These are phyloP conservation scores for Zychaea mexicana DNA, from an alignment of 371 early-diverging fungal genomes.

Conservation along the genomic window DNA sequence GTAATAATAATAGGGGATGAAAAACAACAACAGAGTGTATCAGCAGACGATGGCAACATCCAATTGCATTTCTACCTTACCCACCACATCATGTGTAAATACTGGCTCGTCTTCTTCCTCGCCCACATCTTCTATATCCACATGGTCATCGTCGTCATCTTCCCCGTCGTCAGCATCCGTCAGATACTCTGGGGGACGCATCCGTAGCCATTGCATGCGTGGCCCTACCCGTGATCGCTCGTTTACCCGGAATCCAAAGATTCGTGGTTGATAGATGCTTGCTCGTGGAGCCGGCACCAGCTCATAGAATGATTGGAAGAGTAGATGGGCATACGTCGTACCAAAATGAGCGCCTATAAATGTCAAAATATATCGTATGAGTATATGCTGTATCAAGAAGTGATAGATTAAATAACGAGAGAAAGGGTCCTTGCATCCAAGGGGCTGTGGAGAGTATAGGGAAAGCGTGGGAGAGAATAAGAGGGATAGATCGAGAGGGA, in stretches of 20 bases:
- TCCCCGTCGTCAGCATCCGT: slow-evolving; percentile 35
- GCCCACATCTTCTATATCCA: slow-evolving; percentile 21
- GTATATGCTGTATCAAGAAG: neutral
- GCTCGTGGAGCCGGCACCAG: slow-evolving; percentile 56
- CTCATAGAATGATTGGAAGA: slow-evolving; percentile 85
- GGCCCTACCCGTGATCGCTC: slow-evolving; percentile 61
- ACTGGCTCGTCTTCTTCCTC: slow-evolving; percentile 14
- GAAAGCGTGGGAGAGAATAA: neutral
- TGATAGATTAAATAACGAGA: neutral
- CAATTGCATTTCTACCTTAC: slow-evolving; percentile 9
- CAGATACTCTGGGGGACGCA: slow-evolving; percentile 43
- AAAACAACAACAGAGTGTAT: slow-evolving; percentile 3
- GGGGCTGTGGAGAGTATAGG: neutral
- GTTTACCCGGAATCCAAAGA: slow-evolving; percentile 84
- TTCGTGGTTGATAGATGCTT: slow-evolving; percentile 70
- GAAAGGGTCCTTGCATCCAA: neutral
- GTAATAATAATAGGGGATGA: too few relatives aligned
- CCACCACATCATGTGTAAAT: slow-evolving; percentile 13
- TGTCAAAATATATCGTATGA: too few relatives aligned
- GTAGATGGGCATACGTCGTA: slow-evolving; percentile 91
- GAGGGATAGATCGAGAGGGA: neutral
- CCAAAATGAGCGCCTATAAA: slow-evolving; percentile 91
- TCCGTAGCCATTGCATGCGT: slow-evolving; percentile 80
- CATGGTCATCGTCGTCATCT: slow-evolving; percentile 35
- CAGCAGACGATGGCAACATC: neutral